Evolutionary conservation across 2,329 filamentous ascomycete species (phyloP).

Genomic region (Phyllosticta citrichinensis): DNA sequence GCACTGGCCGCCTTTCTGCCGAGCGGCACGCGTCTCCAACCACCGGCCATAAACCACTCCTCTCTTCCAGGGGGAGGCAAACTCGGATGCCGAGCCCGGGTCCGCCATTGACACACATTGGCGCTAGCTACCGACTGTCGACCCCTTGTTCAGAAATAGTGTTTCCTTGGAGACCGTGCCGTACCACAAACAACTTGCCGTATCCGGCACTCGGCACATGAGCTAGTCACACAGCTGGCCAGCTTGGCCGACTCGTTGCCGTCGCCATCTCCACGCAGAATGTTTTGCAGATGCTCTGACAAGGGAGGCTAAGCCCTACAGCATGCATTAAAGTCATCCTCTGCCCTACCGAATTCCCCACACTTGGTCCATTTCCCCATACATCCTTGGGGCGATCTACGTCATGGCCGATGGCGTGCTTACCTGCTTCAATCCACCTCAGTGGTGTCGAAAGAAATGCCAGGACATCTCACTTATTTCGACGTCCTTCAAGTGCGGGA

Average conservation of each 20-base stretch:
- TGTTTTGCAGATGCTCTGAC: neutral
- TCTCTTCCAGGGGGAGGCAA: neutral
- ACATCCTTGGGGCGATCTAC: neutral
- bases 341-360: neutral
- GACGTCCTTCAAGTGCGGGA: too few species aligned
- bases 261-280: neutral
- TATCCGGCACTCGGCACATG: neutral
- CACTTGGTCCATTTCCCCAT: neutral
- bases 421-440: neutral
- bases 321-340: neutral
- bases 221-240: neutral
- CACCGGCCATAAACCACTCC: neutral
- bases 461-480: too few species aligned
- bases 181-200: neutral
- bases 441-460: too few species aligned
- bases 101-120: neutral
- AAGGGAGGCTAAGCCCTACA: neutral
- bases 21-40: slow-evolving; percentile 2
- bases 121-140: neutral
- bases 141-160: neutral
- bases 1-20: slow-evolving; percentile 6
- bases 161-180: neutral
- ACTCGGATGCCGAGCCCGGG: neutral
- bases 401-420: neutral
- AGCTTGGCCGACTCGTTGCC: neutral